Evolutionary conservation across 371 early-diverging fungal genomes (phyloP).

Genomic region (Chytridiales sp.): DNA sequence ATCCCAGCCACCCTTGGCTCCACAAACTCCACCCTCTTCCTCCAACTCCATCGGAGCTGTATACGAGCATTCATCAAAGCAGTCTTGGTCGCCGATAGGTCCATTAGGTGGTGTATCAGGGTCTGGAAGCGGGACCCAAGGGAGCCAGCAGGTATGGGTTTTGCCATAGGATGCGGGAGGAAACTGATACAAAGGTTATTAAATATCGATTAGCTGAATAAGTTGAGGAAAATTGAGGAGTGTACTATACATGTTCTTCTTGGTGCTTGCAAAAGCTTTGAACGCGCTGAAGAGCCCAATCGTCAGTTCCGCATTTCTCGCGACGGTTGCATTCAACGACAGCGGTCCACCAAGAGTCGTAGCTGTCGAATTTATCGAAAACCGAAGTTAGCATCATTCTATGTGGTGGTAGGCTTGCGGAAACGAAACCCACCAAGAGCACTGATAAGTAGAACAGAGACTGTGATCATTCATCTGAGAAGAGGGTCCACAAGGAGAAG

Average conservation of each 20-base stretch:
- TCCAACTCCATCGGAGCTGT: background rate
- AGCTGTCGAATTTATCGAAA: too few relatives aligned
- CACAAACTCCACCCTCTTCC: background rate
- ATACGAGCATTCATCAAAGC: background rate
- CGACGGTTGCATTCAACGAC: conserved; percentile 1
- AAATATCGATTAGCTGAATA: too few relatives aligned
- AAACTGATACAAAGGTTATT: too few relatives aligned
- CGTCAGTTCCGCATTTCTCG: conserved; percentile 2
- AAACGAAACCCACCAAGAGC: too few relatives aligned
- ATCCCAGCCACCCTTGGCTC: background rate
- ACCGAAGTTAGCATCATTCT: too few relatives aligned
- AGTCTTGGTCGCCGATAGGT: conserved; percentile 1
- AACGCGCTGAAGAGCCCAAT: background rate
- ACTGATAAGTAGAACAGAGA: conserved; percentile 5
- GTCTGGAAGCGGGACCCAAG: conserved; percentile 8
- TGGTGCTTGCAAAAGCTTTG: conserved; percentile 1
- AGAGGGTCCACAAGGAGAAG: conserved; percentile 1
- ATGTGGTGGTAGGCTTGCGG: too few relatives aligned
- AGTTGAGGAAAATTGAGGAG: background rate
- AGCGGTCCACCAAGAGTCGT: background rate
- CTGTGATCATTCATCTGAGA: background rate
- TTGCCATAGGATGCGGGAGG: background rate
- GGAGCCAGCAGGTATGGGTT: conserved; percentile 1
- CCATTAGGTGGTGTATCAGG: background rate
- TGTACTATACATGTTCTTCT: background rate